phyloP scores from a whole-genome alignment of 352 stramenopile genomes.

The Globisporangium mamillatum region DNA sequence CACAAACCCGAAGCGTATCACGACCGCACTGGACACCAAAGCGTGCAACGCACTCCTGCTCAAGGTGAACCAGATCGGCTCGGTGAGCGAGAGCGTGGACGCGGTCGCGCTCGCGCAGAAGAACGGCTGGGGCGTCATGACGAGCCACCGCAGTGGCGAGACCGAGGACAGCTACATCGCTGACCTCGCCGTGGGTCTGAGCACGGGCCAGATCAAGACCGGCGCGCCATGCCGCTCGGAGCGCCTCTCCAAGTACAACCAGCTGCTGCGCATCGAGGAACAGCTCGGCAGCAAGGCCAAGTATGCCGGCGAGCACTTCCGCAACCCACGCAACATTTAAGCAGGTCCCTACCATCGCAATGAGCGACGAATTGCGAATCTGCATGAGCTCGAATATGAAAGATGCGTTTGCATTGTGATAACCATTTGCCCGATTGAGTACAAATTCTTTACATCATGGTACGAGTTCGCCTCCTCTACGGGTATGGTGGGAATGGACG shows the following conservation, averaged over 20 bases:
- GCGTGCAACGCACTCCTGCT: neutral
- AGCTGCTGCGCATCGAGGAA: slow-evolving; percentile 51
- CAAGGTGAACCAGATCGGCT: neutral
- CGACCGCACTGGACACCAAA: neutral
- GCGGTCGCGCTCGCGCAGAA: slow-evolving; percentile 48
- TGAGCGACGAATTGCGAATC: neutral
- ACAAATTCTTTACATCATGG: neutral
- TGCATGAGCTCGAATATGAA: neutral
- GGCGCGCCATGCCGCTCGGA: slow-evolving; percentile 91
- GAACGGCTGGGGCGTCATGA: neutral
- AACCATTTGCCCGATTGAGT: neutral
- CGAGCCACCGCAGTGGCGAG: neutral
- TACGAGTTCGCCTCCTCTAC: neutral
- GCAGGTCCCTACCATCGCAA: neutral
- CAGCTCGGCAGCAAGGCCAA: slow-evolving; percentile 15
- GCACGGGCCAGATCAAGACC: slow-evolving; percentile 63
- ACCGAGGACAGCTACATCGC: slow-evolving; percentile 36
- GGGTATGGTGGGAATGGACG: neutral
- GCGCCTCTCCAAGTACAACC: slow-evolving; percentile 99
- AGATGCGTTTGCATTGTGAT: neutral
- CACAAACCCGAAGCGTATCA: neutral
- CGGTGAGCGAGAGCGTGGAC: slow-evolving; percentile 49
- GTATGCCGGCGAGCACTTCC: slow-evolving; percentile 61
- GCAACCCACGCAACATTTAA: slow-evolving; percentile 20
- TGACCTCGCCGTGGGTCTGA: slow-evolving; percentile 41